Percentiles rank a stretch among this genome's conserved stretches.
phyloP scores from a whole-genome alignment of 2,329 filamentous ascomycete genomes.

The Talaromyces marneffei region DNA sequence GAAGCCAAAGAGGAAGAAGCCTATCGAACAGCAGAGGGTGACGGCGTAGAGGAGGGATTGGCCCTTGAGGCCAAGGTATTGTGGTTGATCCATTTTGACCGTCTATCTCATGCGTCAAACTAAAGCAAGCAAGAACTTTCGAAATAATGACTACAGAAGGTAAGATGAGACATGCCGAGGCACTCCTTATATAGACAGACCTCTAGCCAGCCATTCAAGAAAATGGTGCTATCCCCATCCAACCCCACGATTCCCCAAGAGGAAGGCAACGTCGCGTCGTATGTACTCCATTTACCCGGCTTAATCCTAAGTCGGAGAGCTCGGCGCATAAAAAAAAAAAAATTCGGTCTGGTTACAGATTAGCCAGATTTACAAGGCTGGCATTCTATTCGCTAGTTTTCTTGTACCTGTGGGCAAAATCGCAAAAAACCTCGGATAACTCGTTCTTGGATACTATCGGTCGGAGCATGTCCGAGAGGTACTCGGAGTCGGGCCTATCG shows the following conservation, averaged over 20 bases:
- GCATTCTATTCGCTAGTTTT: background rate
- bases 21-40: conserved; percentile 27
- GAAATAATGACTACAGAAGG: too few relatives aligned
- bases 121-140: too few relatives aligned
- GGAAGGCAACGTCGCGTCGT: background rate
- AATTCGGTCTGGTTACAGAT: background rate
- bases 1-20: conserved; percentile 40
- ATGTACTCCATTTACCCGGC: background rate
- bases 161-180: background rate
- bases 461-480: conserved; percentile 8
- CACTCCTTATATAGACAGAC: background rate
- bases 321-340: background rate
- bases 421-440: background rate
- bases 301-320: background rate
- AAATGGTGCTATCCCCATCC: background rate
- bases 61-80: conserved; percentile 15
- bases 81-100: conserved; percentile 1
- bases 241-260: background rate
- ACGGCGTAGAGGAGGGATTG: conserved; percentile 20
- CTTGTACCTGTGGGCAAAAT: background rate
- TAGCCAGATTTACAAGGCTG: background rate
- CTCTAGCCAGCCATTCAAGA: background rate
- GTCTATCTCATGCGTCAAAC: background rate
- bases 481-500: background rate
- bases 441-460: background rate